Conservation (phyloP, 768 basidiomycete species). For the Suillus plorans region DNA sequence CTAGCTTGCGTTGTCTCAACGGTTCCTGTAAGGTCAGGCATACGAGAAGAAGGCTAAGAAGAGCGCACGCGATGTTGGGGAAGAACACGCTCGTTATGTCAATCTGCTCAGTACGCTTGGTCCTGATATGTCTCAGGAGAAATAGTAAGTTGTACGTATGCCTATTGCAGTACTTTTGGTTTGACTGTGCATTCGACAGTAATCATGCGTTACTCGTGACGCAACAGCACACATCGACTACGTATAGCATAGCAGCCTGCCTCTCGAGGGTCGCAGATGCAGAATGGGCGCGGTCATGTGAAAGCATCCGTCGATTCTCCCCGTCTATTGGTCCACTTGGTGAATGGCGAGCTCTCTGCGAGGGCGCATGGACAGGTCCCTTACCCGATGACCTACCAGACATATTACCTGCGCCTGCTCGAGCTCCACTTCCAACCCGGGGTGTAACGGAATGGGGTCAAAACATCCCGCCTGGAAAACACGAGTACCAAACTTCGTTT, state of each 20-base stretch:
- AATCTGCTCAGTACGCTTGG: constrained; percentile 69
- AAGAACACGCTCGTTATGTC: constrained; percentile 79
- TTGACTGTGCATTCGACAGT: constrained; percentile 34
- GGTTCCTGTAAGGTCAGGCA: constrained; percentile 47
- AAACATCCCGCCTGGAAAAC: constrained; percentile 19
- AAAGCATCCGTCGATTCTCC: constrained; percentile 66
- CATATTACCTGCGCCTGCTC: constrained; percentile 8
- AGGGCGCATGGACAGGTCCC: constrained; percentile 67
- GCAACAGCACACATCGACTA: constrained; percentile 57
- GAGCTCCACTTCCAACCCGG: not conserved
- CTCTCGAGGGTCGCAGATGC: constrained; percentile 74
- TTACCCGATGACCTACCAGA: constrained; percentile 32
- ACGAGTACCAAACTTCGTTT: constrained; percentile 13
- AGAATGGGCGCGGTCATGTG: constrained; percentile 73
- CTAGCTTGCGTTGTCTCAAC: constrained; percentile 7
- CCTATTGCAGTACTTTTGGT: not conserved
- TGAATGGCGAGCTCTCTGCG: constrained; percentile 72
- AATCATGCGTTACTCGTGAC: constrained; percentile 65
- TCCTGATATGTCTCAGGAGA: constrained; percentile 78
- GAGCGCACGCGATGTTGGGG: constrained; percentile 60
- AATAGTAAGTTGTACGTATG: constrained; percentile 53
- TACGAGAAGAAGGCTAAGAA: constrained; percentile 85
- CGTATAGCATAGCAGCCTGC: constrained; percentile 61
- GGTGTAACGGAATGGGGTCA: constrained; percentile 32
- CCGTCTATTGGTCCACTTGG: constrained; percentile 69